These are phyloP conservation scores for Colletotrichum nymphaeae DNA, from an alignment of 2,329 filamentous ascomycete species.

Conservation along the genomic window DNA sequence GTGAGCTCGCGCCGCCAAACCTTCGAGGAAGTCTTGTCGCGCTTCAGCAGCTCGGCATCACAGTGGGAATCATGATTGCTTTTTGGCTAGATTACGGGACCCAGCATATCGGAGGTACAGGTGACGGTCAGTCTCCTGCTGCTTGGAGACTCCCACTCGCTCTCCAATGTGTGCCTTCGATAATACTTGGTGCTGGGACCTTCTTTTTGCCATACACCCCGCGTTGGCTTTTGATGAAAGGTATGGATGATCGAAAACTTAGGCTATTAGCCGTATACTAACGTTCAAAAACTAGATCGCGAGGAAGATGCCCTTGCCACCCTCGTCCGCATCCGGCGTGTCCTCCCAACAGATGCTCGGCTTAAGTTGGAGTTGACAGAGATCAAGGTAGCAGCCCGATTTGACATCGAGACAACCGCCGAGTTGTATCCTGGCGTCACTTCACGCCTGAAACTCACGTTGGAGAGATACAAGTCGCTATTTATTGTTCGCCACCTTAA, in stretches of 20 bases:
- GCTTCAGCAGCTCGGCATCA: conserved; percentile 55
- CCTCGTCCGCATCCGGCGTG: conserved; percentile 46
- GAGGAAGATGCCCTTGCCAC: conserved; percentile 46
- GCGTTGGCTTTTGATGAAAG: conserved; percentile 47
- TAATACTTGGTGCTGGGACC: conserved; percentile 66
- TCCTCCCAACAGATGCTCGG: conserved; percentile 44
- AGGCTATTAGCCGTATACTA: neutral
- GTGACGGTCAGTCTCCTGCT: conserved; percentile 54
- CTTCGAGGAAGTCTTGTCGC: conserved; percentile 60
- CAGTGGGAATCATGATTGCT: conserved; percentile 54
- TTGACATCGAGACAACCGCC: conserved; percentile 44
- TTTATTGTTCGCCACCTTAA: conserved; percentile 46
- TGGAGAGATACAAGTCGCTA: conserved; percentile 42
- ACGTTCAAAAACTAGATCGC: neutral
- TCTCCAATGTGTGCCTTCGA: conserved; percentile 59
- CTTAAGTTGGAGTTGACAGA: conserved; percentile 46
- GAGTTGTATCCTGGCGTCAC: conserved; percentile 43
- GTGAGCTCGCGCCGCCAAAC: conserved; percentile 60
- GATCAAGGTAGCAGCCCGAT: conserved; percentile 51
- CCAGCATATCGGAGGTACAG: conserved; percentile 53
- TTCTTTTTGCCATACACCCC: conserved; percentile 59
- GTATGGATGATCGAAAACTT: neutral
- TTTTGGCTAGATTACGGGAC: conserved; percentile 57
- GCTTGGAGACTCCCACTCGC: conserved; percentile 61
- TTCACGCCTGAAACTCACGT: neutral